Base-by-base conservation (phyloP, 352 stramenopile genomes). In the Phytophthora syringae region DNA sequence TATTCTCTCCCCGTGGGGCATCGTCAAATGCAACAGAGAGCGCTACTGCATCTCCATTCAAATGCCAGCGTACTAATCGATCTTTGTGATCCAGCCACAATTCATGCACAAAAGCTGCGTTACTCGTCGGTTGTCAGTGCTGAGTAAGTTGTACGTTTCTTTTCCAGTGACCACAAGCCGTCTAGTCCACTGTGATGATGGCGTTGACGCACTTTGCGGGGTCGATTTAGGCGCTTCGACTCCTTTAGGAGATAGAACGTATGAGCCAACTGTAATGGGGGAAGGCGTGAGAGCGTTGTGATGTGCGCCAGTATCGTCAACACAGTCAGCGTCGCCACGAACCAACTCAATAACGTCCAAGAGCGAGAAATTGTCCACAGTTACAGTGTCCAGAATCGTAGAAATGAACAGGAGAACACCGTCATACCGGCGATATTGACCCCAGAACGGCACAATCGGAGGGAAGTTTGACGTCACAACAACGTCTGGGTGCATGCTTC, bases 381-480 rank as follows among this genome's bases (percentile, higher is more conserved):
- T 80, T 7, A 93, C 84, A 1, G 77, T 87, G 60, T 94, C 86
- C 7, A 94, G 50, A 7, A 94, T 43, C 10, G 86, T 92, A n/a
- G 86, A 94, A 47, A 94, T 89, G 55, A 90, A 94, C 1, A 94
- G 59, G 24, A 94, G 50, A 5, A 94, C 63, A 16, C 86, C 86
- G 54, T 94, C 86, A 36, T 93, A 94, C 7, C 86, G 84, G 27
- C 86, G 79, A 51, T 94, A 94, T 55, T 94, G 86, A 0, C 86
- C 86, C 86, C 86, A 94, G 57, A 94, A 94, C 15, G 86, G 86
- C 12, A 94, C 86, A 52, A 92, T 92, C 6, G 86, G 86, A n/a
- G 86, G 86, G 59, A 92, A 92, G 36, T 94, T 94, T 5, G 81
- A 92, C 13, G 86, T 94, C 30, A 94, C 61, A 3, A 94, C 70